Evolutionary conservation across 225 moss, liverwort and hornwort genomes (phyloP).

Genomic region (Rhytidiadelphus loreus): DNA sequence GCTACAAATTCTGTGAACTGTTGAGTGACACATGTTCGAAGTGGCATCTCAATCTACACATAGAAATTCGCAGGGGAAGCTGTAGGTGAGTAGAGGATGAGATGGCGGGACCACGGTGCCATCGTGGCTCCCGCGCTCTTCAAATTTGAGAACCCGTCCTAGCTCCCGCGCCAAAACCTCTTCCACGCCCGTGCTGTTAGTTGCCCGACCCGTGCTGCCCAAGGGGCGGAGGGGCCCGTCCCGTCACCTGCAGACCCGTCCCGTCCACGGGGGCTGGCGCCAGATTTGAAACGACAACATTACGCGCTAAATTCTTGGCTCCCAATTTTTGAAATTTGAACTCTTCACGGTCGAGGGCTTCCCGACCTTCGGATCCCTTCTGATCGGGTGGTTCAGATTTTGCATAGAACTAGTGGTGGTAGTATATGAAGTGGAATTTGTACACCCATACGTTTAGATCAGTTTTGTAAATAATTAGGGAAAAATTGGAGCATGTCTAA

Average conservation of each 20-base stretch:
- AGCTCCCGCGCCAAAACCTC: conserved; percentile 12
- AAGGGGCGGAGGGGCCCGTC: neutral
- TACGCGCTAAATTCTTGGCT: conserved; percentile 16
- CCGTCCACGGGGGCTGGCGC: neutral
- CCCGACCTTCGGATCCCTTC: neutral
- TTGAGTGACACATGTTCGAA: fast-evolving
- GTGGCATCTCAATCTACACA: too few relatives aligned
- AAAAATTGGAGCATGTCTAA: too few relatives aligned
- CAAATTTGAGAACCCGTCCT: neutral
- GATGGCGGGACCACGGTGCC: conserved; percentile 17
- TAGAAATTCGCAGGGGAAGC: neutral
- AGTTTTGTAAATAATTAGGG: too few relatives aligned
- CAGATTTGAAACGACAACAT: neutral
- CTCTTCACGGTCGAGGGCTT: neutral
- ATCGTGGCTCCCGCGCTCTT: conserved; percentile 19
- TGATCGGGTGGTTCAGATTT: neutral
- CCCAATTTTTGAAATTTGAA: conserved; percentile 10
- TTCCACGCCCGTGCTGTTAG: neutral
- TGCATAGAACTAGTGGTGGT: neutral
- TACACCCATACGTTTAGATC: too few relatives aligned
- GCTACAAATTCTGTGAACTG: neutral
- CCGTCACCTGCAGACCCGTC: neutral
- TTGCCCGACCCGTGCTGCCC: neutral
- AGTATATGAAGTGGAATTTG: too few relatives aligned
- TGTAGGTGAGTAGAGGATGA: neutral